These are phyloP conservation scores for Alternaria burnsii DNA, from an alignment of 2,329 filamentous ascomycete species.

Conservation along the genomic window DNA sequence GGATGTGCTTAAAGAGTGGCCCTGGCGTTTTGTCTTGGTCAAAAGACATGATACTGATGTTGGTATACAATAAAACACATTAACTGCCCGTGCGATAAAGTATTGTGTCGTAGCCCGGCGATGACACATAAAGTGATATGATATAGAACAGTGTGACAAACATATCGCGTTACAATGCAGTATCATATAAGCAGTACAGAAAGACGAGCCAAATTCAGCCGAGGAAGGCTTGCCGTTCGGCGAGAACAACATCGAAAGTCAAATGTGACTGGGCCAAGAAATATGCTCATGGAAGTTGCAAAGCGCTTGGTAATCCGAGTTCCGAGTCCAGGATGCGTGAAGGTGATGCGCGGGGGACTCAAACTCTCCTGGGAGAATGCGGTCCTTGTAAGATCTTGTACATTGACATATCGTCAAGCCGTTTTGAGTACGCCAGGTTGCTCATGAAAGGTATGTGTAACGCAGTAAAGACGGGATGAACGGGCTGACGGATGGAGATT, in stretches of 20 bases:
- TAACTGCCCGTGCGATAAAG: neutral
- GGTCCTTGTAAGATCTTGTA: neutral
- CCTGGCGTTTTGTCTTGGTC: slow-evolving; percentile 25
- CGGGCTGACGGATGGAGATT: neutral
- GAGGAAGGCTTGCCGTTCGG: neutral
- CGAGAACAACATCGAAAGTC: neutral
- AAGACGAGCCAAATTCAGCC: neutral
- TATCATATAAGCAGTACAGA: neutral
- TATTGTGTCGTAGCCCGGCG: neutral
- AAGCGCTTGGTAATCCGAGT: neutral
- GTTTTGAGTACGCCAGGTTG: neutral
- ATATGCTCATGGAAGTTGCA: neutral
- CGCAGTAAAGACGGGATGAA: neutral
- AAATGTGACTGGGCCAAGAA: neutral
- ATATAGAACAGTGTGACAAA: neutral
- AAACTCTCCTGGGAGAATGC: neutral
- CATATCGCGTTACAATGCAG: neutral
- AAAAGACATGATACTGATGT: slow-evolving; percentile 7
- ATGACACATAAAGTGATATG: neutral
- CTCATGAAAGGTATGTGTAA: neutral
- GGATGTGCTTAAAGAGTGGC: slow-evolving; percentile 24
- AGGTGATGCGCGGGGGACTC: neutral
- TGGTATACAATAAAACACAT: neutral
- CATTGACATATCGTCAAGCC: neutral
- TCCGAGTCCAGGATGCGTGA: neutral